Evolutionary conservation across 2,329 filamentous ascomycete species (phyloP).

Genomic region (Leptographium galeiforme): DNA sequence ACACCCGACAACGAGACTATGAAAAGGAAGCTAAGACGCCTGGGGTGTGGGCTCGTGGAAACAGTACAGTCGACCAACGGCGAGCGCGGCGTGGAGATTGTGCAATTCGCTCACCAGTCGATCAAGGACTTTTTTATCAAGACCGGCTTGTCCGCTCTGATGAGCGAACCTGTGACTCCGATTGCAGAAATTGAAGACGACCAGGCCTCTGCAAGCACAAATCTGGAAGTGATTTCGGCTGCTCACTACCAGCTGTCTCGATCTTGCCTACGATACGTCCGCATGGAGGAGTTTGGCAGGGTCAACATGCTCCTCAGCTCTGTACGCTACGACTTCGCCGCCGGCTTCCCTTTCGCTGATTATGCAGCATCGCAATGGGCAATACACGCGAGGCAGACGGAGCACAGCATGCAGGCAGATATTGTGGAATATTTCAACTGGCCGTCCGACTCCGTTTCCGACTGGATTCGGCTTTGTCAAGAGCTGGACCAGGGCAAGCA

Average conservation of each 20-base stretch:
- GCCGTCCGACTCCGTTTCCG: neutral
- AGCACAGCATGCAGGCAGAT: neutral
- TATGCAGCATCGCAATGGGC: neutral
- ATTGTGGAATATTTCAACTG: neutral
- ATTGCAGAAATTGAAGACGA: too few species aligned
- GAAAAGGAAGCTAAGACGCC: neutral
- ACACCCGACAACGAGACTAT: neutral
- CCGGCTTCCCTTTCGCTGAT: neutral
- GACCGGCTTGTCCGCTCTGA: neutral
- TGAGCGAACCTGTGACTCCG: neutral
- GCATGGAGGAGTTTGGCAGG: neutral
- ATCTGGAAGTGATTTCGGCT: neutral
- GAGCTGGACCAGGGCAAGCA: neutral
- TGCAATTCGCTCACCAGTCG: slow-evolving; percentile 22
- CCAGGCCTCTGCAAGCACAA: neutral
- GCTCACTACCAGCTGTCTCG: neutral
- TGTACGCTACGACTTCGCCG: neutral
- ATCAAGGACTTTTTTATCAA: slow-evolving; percentile 18
- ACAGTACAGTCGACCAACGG: neutral
- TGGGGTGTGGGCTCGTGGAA: neutral
- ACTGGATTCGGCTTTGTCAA: neutral
- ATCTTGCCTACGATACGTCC: neutral
- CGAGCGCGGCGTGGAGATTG: slow-evolving; percentile 2
- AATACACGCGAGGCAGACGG: neutral
- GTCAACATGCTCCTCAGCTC: neutral